Conservation (phyloP, 805 yeast species). For the Candida ovalis region DNA sequence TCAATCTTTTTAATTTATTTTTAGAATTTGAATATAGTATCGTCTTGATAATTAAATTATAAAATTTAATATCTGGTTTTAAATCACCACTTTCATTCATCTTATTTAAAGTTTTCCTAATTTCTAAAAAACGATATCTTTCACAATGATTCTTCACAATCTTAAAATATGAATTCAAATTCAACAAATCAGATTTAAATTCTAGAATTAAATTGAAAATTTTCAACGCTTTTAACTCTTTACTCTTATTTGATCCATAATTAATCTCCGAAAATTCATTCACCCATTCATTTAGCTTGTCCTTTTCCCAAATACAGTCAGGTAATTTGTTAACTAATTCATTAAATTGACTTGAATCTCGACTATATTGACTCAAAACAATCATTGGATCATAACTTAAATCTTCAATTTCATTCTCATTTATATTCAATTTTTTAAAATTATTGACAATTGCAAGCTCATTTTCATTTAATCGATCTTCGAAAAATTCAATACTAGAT, state of each 20-base stretch:
- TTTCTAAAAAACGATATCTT: background rate
- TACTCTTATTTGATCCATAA: background rate
- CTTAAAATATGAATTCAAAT: background rate
- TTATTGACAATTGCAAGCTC: background rate
- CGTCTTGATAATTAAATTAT: conserved; percentile 11
- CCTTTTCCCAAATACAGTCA: background rate
- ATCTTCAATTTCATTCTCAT: background rate
- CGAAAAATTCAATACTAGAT: background rate
- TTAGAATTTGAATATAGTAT: conserved; percentile 5
- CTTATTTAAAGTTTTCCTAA: background rate
- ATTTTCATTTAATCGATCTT: background rate
- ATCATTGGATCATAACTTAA: background rate
- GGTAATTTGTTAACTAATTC: background rate
- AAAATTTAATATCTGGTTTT: conserved; percentile 8
- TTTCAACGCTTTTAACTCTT: background rate
- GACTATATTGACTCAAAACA: background rate
- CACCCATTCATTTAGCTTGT: background rate
- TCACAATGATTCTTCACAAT: background rate
- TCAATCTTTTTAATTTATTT: conserved; percentile 9
- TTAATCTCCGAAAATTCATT: background rate
- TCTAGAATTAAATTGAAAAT: background rate
- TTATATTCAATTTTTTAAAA: background rate
- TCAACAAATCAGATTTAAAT: background rate
- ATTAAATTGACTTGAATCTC: background rate
- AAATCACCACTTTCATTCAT: background rate